phyloP scores from a whole-genome alignment of 495 filamentous ascomycete genomes.

The Neurospora cerealis region DNA sequence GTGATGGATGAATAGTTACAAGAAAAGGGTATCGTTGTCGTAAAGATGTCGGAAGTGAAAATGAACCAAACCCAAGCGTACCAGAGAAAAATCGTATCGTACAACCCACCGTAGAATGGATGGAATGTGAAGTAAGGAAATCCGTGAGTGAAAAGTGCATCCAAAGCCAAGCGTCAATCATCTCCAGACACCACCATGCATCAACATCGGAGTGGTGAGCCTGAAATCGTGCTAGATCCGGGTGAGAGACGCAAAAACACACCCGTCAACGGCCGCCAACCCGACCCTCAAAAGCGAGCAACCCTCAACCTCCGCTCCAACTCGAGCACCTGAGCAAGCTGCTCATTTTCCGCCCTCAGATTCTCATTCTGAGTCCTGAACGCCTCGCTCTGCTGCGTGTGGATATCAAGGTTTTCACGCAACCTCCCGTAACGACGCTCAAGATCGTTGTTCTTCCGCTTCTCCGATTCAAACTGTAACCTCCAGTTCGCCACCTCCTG shows the following conservation, averaged over 20 bases:
- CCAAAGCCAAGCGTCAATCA: not conserved
- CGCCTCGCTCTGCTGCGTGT: conserved; percentile 8
- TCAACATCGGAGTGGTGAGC: no score
- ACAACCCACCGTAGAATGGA: not conserved
- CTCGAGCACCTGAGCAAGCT: not conserved
- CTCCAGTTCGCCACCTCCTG: conserved; percentile 9
- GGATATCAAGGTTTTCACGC: conserved; percentile 1
- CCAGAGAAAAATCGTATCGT: not conserved
- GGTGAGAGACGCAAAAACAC: not conserved
- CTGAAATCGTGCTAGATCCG: not conserved
- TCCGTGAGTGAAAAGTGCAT: not conserved
- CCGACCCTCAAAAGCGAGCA: not conserved
- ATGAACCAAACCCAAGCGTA: not conserved
- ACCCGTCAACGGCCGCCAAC: not conserved
- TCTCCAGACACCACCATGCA: no score
- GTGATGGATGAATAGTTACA: not conserved
- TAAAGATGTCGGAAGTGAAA: not conserved
- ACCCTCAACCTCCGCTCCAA: not conserved
- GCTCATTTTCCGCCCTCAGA: not conserved
- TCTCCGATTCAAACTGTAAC: conserved; percentile 5
- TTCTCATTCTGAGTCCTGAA: conserved; percentile 4
- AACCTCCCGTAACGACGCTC: conserved; percentile 5
- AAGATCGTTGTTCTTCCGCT: conserved; percentile 3
- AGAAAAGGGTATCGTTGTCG: not conserved
- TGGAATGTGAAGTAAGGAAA: not conserved